Base-by-base conservation (phyloP, 805 yeast genomes). In the Lipomyces starkeyi region DNA sequence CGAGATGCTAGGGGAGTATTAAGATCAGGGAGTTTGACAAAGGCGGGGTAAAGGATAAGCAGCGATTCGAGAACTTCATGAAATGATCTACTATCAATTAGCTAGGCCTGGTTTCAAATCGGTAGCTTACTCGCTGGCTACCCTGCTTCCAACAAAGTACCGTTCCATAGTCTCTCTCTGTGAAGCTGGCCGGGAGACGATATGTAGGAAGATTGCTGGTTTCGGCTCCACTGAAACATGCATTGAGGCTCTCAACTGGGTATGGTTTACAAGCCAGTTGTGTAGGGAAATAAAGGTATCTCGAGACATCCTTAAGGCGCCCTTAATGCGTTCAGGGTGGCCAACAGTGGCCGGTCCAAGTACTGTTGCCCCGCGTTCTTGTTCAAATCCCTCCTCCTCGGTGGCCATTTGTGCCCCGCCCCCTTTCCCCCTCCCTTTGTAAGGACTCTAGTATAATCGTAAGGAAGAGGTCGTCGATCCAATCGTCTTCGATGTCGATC, bases 301-400 rank as follows among this genome's bases (percentile, higher is more conserved):
- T n/a, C n/a, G n/a, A n/a, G n/a, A n/a, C n/a, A n/a, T n/a, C n/a
- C n/a, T n/a, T n/a, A n/a, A n/a, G n/a, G n/a, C n/a, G n/a, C n/a
- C n/a, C n/a, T n/a, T n/a, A n/a, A n/a, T n/a, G n/a, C n/a, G n/a
- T n/a, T n/a, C n/a, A n/a, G n/a, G n/a, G n/a, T n/a, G n/a, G n/a
- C n/a, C n/a, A n/a, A n/a, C n/a, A n/a, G n/a, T n/a, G n/a, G n/a
- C n/a, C n/a, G n/a, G n/a, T n/a, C n/a, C n/a, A 52, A 32, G 32
- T 52, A 20, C 56, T 52, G 32, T 52, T 52, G 17, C 32, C 56
- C 56, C 56, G 56, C 56, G 56, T 52, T 52, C 56, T 52, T 52
- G 32, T 52, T 52, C 56, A 9, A 52, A 52, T 52, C 29, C 56
- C 29, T 52, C 29, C 56, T 52, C 56, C 32, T 20, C 32, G 1